phyloP scores from a whole-genome alignment of 2,329 filamentous ascomycete species.

The Fusarium burgessii region DNA sequence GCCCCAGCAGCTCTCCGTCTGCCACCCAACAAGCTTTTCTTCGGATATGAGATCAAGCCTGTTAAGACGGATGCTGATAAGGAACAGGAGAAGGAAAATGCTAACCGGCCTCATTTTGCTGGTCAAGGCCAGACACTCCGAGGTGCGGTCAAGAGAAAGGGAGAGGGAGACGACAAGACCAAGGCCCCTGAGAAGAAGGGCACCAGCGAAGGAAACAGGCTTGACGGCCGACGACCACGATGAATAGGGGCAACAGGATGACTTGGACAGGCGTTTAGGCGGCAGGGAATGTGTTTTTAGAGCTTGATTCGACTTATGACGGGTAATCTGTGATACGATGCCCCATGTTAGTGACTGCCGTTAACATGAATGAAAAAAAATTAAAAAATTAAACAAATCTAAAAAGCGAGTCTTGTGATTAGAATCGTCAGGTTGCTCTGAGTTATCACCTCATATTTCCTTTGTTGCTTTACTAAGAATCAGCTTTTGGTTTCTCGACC shows the following conservation, averaged over 20 bases:
- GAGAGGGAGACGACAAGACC: slow-evolving; percentile 61
- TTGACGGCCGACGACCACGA: slow-evolving; percentile 57
- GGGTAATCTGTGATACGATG: slow-evolving; percentile 2
- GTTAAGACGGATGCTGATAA: slow-evolving; percentile 82
- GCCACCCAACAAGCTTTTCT: slow-evolving; percentile 91
- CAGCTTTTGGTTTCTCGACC: background rate
- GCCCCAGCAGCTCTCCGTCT: slow-evolving; percentile 89
- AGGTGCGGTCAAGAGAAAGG: slow-evolving; percentile 78
- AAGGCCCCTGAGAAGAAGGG: slow-evolving; percentile 62
- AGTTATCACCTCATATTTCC: background rate
- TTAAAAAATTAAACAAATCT: background rate
- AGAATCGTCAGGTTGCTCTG: background rate
- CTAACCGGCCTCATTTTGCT: slow-evolving; percentile 79
- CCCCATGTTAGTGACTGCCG: background rate
- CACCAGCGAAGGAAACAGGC: slow-evolving; percentile 56
- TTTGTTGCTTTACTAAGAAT: background rate
- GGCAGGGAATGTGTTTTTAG: slow-evolving; percentile 24
- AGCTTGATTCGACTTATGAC: slow-evolving; percentile 10
- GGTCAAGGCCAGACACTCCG: slow-evolving; percentile 86
- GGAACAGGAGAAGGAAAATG: slow-evolving; percentile 72
- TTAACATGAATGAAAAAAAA: background rate
- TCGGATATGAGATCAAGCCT: slow-evolving; percentile 93
- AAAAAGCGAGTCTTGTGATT: background rate
- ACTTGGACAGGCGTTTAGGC: slow-evolving; percentile 43
- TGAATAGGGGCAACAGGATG: slow-evolving; percentile 27